A percentile compares a stretch with the other conserved stretches of the same genome.
These are phyloP conservation scores for Sporothrix pallida DNA, from an alignment of 2,329 filamentous ascomycete genomes.

Conservation along the genomic window DNA sequence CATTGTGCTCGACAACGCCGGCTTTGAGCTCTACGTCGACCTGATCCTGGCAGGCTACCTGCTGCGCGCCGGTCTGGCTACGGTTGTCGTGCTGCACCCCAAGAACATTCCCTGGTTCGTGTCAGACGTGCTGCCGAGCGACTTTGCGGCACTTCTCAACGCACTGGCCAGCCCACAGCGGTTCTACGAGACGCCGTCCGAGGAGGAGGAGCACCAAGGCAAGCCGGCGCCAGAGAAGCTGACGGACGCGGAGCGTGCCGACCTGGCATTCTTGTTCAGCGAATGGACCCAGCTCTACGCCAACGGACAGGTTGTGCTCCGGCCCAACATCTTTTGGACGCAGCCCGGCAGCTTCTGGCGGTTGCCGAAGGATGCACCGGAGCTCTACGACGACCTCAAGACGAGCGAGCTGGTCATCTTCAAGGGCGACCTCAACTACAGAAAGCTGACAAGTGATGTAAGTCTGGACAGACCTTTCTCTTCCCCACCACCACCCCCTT, in stretches of 20 bases:
- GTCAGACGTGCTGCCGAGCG: slow-evolving; percentile 85
- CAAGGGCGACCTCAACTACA: slow-evolving; percentile 96
- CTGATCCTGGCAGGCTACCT: slow-evolving; percentile 90
- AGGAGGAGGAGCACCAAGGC: slow-evolving; percentile 67
- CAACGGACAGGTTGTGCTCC: slow-evolving; percentile 81
- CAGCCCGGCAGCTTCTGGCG: slow-evolving; percentile 87
- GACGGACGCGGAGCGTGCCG: slow-evolving; percentile 67
- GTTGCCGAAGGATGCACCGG: slow-evolving; percentile 70
- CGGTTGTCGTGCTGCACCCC: slow-evolving; percentile 84
- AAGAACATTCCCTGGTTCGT: slow-evolving; percentile 99
- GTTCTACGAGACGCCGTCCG: slow-evolving; percentile 78
- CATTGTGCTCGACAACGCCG: slow-evolving; percentile 95
- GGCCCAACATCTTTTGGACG: slow-evolving; percentile 92
- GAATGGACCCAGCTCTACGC: slow-evolving; percentile 81
- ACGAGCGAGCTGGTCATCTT: slow-evolving; percentile 88
- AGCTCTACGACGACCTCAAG: slow-evolving; percentile 78
- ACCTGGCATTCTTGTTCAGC: slow-evolving; percentile 77
- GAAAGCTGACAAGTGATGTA: slow-evolving; percentile 89
- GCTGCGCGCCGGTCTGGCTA: slow-evolving; percentile 82
- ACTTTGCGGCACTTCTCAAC: slow-evolving; percentile 82
- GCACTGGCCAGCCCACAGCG: slow-evolving; percentile 76
- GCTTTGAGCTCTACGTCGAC: slow-evolving; percentile 96
- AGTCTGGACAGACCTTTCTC: slow-evolving; percentile 43
- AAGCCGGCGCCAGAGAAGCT: slow-evolving; percentile 66
- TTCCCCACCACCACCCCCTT: slow-evolving; percentile 1